These are phyloP conservation scores for Solanum chmielewskii DNA, from an alignment of 257 asterid genomes.

Conservation along the genomic window DNA sequence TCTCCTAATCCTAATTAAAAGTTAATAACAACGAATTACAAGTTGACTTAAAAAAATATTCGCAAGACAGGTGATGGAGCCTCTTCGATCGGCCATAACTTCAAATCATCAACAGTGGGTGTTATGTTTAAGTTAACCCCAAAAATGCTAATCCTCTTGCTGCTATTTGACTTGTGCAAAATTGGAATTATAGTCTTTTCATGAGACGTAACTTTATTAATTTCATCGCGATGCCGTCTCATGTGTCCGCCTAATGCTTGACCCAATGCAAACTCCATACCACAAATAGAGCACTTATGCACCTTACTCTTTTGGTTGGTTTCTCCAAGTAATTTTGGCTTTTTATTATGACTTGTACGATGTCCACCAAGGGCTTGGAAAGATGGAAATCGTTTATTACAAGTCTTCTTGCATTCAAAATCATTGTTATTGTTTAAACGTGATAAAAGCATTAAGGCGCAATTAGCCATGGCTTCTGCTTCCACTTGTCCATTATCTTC, in stretches of 20 bases:
- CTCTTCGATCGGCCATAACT: background rate
- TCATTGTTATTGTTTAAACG: background rate
- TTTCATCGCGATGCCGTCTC: background rate
- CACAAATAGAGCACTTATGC: background rate
- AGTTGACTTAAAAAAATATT: background rate
- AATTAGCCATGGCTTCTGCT: background rate
- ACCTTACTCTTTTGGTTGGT: background rate
- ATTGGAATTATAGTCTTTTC: background rate
- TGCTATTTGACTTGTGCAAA: background rate
- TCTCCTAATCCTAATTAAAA: background rate
- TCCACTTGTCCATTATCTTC: background rate
- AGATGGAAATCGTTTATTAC: background rate
- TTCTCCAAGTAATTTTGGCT: background rate
- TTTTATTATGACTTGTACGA: slow-evolving; percentile 1
- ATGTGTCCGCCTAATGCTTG: slow-evolving; percentile 6
- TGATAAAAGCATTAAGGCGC: background rate
- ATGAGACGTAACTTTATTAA: background rate
- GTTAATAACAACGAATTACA: background rate
- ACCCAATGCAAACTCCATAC: background rate
- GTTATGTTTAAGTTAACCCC: background rate
- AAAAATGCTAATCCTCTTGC: background rate
- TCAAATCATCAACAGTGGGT: background rate
- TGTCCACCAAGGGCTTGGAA: slow-evolving; percentile 7
- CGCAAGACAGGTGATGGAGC: background rate
- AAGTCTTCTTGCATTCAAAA: slow-evolving; percentile 2